A percentile compares a stretch with the other conserved stretches of the same genome.
phyloP scores from a whole-genome alignment of 129 eudicot species.

The Scalesia atractyloides region DNA sequence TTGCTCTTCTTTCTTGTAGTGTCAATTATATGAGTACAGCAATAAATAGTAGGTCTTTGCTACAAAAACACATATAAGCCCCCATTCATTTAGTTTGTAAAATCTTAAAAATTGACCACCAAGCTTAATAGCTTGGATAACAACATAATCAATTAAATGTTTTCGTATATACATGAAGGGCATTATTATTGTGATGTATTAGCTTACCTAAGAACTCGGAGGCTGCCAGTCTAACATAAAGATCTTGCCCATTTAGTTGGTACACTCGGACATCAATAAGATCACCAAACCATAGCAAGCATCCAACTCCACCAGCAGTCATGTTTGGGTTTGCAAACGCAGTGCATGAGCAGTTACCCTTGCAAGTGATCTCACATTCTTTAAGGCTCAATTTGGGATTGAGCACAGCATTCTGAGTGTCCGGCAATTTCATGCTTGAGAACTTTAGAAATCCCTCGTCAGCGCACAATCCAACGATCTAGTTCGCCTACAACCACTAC shows the following conservation, averaged over 20 bases:
- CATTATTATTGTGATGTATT: background rate
- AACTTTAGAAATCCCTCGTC: slow-evolving; percentile 34
- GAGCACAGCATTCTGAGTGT: slow-evolving; percentile 18
- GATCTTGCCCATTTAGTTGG: slow-evolving; percentile 35
- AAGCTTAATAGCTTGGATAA: background rate
- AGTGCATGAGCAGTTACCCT: slow-evolving; percentile 31
- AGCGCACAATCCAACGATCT: slow-evolving; percentile 24
- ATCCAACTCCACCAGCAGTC: slow-evolving; percentile 44
- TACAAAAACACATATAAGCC: too few relatives aligned
- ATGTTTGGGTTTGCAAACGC: slow-evolving; percentile 38
- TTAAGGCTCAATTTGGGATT: background rate
- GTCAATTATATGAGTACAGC: too few relatives aligned
- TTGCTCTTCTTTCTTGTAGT: too few relatives aligned
- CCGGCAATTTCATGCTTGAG: slow-evolving; percentile 33
- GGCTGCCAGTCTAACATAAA: slow-evolving; percentile 37
- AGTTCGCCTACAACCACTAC: slow-evolving; percentile 29
- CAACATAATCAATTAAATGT: too few relatives aligned
- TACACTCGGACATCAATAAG: slow-evolving; percentile 25
- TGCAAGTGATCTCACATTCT: slow-evolving; percentile 35
- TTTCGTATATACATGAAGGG: background rate
- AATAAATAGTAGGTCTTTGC: too few relatives aligned
- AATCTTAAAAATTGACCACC: too few relatives aligned
- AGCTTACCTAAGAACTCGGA: slow-evolving; percentile 15
- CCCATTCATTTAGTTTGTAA: too few relatives aligned
- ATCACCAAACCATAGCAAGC: slow-evolving; percentile 42